These are phyloP conservation scores for Fusarium sp. DNA, from an alignment of 2,329 filamentous ascomycete species.

Conservation along the genomic window DNA sequence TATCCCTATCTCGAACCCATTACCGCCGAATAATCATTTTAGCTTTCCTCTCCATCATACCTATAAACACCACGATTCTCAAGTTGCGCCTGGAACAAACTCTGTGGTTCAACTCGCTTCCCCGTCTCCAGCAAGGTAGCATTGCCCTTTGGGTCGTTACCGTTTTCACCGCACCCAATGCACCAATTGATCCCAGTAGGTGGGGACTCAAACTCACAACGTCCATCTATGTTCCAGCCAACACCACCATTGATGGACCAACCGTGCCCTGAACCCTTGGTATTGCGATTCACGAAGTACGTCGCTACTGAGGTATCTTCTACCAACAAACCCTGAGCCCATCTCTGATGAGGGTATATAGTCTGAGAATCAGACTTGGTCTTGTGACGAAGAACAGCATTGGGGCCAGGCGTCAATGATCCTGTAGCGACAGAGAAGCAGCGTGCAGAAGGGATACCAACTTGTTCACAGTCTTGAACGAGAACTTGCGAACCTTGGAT, in stretches of 20 bases:
- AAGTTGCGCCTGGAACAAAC: conserved; percentile 30
- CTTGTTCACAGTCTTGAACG: conserved; percentile 29
- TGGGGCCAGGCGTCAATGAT: conserved; percentile 27
- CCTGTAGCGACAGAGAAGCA: conserved; percentile 31
- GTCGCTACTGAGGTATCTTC: conserved; percentile 16
- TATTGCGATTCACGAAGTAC: conserved; percentile 19
- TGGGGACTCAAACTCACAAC: conserved; percentile 15
- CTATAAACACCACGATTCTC: background rate
- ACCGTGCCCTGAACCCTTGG: conserved; percentile 30
- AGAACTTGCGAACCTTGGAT: conserved; percentile 33
- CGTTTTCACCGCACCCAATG: conserved; percentile 14
- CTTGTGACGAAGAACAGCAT: conserved; percentile 29
- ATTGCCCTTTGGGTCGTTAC: background rate
- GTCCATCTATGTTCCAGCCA: conserved; percentile 29
- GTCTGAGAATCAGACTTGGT: conserved; percentile 20
- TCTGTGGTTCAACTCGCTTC: conserved; percentile 3
- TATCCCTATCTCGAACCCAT: fast-evolving
- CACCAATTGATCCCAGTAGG: conserved; percentile 40
- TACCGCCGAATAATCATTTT: background rate
- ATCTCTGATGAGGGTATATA: conserved; percentile 38
- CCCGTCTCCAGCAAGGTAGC: conserved; percentile 10
- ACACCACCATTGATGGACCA: conserved; percentile 40
- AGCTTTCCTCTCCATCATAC: background rate
- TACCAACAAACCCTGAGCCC: conserved; percentile 36
- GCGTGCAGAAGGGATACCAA: conserved; percentile 5